Evolutionary conservation across 495 filamentous ascomycete species (phyloP), one percentile per base, ranked within the genome.

Genomic region (Neurospora sublineolata): DNA sequence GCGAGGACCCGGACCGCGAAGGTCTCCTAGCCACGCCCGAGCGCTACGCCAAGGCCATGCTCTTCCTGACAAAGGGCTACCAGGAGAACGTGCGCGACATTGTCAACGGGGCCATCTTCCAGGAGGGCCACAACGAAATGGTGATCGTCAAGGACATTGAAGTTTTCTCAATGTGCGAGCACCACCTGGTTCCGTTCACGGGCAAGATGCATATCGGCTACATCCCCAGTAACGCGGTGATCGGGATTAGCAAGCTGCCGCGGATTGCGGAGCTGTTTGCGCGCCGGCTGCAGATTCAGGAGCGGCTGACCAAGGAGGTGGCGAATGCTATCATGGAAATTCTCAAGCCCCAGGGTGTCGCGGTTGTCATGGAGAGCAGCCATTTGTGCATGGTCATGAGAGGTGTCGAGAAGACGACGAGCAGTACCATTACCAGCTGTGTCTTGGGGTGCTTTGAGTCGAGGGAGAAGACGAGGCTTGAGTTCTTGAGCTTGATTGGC

Each of bases 201-300:
- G 96, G 95, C 72, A 97, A 94, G 91, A 97, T 99, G 92, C 95
- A 98, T 83, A 97, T 99, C 76, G 96, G 95, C 37, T 99, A 98
- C 79, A 97, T 99, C 71, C 96, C 94, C 18, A 86, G 89, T 74
- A 84, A 85, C 82, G 92, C 82, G 68, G 96, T 99, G 42, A 91
- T 99, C 41, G 96, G 95, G 42, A 91, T 99, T 37, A 97, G 94
- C 10, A 99, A 99, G 81, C 84, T 99, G 60, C 95, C 94, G 16
- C 89, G 95, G 58, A 93, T 99, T 70, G 96, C 94, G 33, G 94
- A 99, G 78, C 95, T 99, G 94, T 99, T 98, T 83, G 90, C 92
- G 6, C 89, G 94, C 20, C 84, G 96, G 71, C 85, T 99, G 7
- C 95, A 99, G 82, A 92, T 99, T 11, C 95, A 99, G 80, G 95